Evolutionary conservation across 1,284 basidiomycete species (phyloP).

Genomic region (Apiotrichum sp.): DNA sequence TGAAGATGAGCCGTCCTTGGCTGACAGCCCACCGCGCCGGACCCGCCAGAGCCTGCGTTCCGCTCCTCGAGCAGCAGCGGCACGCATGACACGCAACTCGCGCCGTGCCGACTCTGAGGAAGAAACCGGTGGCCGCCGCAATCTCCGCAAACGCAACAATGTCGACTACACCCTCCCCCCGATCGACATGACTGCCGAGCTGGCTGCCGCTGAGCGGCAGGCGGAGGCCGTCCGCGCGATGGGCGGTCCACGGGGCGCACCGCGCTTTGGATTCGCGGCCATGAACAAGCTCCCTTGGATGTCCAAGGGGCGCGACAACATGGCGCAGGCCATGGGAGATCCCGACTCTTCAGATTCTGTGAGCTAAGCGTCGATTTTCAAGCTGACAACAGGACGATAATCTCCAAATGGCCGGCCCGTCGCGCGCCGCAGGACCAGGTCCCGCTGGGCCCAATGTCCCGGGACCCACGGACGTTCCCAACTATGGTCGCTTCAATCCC

Average conservation of each 20-base stretch:
- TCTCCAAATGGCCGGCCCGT: slow-evolving; percentile 5
- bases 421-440: slow-evolving; percentile 50
- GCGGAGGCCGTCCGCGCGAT: slow-evolving; percentile 28
- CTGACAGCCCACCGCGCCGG: slow-evolving; percentile 7
- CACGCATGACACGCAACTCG: slow-evolving; percentile 15
- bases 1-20: neutral
- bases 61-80: slow-evolving; percentile 2
- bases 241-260: slow-evolving; percentile 3
- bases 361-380: slow-evolving; percentile 6
- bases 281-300: slow-evolving; percentile 28
- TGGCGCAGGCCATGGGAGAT: slow-evolving; percentile 40
- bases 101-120: slow-evolving; percentile 26
- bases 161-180: slow-evolving; percentile 46
- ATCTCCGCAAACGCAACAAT: slow-evolving; percentile 38
- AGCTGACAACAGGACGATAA: slow-evolving; percentile 3
- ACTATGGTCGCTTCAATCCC: slow-evolving; percentile 45
- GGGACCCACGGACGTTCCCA: slow-evolving; percentile 50
- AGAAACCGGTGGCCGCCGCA: slow-evolving; percentile 27
- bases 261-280: neutral
- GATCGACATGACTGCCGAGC: slow-evolving; percentile 33
- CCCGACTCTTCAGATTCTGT: slow-evolving; percentile 41
- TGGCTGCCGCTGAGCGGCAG: slow-evolving; percentile 11
- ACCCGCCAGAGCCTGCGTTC: neutral
- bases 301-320: slow-evolving; percentile 25
- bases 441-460: slow-evolving; percentile 60